phyloP scores from a whole-genome alignment of 257 asterid species.

The Gentiana straminea region DNA sequence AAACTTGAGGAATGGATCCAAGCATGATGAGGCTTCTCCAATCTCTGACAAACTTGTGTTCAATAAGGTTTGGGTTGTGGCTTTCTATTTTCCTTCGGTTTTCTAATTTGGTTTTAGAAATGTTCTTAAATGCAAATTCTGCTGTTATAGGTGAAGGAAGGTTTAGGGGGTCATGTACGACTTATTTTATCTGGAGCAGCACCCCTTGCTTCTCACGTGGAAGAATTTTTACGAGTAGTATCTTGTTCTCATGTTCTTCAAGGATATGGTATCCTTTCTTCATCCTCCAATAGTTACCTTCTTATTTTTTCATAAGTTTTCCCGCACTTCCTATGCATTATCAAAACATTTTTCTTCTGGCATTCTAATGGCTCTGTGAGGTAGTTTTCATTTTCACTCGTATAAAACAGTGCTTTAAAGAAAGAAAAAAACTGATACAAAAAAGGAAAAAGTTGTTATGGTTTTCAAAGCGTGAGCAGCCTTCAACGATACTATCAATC shows the following conservation, averaged over 20 bases:
- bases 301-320: background rate
- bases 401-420: too few relatives aligned
- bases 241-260: slow-evolving; percentile 72
- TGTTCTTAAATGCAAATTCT: background rate
- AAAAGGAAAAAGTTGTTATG: too few relatives aligned
- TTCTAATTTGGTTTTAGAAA: background rate
- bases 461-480: background rate
- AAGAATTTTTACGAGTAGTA: slow-evolving; percentile 79
- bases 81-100: background rate
- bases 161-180: slow-evolving; percentile 80
- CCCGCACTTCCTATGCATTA: background rate
- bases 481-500: background rate
- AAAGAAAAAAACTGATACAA: too few relatives aligned
- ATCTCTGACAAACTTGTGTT: slow-evolving; percentile 70
- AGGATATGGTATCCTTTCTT: slow-evolving; percentile 67
- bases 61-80: slow-evolving; percentile 47
- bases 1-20: slow-evolving; percentile 58
- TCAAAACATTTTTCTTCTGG: too few relatives aligned
- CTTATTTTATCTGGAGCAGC: slow-evolving; percentile 93
- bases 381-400: background rate
- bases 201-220: slow-evolving; percentile 88
- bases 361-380: too few relatives aligned
- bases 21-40: slow-evolving; percentile 60
- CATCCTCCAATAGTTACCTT: slow-evolving; percentile 1
- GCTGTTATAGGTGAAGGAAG: slow-evolving; percentile 58